Evolutionary conservation across 768 basidiomycete genomes (phyloP).

Genomic region (Russula ochroleuca): DNA sequence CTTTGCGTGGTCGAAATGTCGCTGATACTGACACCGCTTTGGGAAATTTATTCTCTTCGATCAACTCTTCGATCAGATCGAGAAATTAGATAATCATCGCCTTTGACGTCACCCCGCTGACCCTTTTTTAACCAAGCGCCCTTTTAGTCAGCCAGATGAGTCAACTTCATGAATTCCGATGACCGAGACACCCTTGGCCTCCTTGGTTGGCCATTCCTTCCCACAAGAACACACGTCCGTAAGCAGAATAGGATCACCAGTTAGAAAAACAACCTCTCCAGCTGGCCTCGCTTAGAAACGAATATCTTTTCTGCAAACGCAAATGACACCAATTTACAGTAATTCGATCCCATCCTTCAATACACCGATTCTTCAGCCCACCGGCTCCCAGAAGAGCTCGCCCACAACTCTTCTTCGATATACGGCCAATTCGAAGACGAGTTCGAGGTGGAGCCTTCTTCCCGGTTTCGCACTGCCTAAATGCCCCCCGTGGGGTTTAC

Average conservation of each 20-base stretch:
- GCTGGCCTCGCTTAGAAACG: background rate
- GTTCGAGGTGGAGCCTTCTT: conserved; percentile 13
- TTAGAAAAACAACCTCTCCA: background rate
- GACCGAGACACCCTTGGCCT: background rate
- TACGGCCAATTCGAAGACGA: conserved; percentile 15
- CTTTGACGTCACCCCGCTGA: background rate
- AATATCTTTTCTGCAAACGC: background rate
- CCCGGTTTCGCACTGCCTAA: conserved; percentile 27
- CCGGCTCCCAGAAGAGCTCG: background rate
- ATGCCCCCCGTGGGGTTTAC: background rate
- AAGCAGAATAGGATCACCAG: conserved; percentile 6
- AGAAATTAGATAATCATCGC: background rate
- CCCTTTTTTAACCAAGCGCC: background rate
- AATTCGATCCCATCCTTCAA: background rate
- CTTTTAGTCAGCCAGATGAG: conserved; percentile 11
- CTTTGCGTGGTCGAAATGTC: background rate
- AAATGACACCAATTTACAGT: background rate
- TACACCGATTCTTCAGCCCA: conserved; percentile 27
- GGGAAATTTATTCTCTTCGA: background rate
- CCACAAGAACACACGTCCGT: background rate
- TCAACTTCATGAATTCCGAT: background rate
- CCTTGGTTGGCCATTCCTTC: background rate
- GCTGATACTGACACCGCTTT: background rate
- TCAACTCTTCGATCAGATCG: conserved; percentile 17
- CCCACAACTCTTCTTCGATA: conserved; percentile 24